A percentile compares a stretch with the other conserved stretches of the same genome.
Evolutionary conservation across 306 rosid genomes (phyloP).

Genomic region (Castanea mollissima): DNA sequence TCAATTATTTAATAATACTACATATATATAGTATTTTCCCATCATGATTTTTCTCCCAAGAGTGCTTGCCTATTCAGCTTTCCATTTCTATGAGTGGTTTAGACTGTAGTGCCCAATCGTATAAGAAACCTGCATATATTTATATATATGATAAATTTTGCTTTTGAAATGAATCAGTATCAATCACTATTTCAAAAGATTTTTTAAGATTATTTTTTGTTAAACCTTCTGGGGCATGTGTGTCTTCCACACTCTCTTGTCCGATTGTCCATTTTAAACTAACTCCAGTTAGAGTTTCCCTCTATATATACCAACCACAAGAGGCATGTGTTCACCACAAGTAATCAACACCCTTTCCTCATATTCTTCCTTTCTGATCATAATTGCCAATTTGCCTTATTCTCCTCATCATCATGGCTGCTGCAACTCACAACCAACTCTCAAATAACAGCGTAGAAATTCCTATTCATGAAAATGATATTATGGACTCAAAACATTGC

Average conservation of each 20-base stretch:
- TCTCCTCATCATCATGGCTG: not conserved
- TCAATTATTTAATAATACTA: not conserved
- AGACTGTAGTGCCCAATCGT: not conserved
- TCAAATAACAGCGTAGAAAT: not conserved
- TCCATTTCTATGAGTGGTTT: not conserved
- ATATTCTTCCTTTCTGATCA: not conserved
- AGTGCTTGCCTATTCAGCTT: not conserved
- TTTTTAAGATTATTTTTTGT: not conserved
- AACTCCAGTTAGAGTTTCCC: not conserved
- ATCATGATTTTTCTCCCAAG: not conserved
- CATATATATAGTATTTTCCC: not conserved
- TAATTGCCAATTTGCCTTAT: not conserved
- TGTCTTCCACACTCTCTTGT: not conserved
- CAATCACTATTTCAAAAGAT: not conserved
- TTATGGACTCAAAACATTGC: not conserved
- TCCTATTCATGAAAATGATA: not conserved
- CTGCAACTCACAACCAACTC: not conserved
- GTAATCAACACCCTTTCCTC: not conserved
- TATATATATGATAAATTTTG: not conserved
- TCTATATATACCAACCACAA: not conserved
- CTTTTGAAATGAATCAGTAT: not conserved
- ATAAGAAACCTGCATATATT: not conserved
- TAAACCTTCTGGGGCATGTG: not conserved
- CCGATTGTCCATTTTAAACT: not conserved
- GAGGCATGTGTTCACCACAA: not conserved